Conservation (phyloP, 2,329 filamentous ascomycete species). For the Sclerotinia minor region DNA sequence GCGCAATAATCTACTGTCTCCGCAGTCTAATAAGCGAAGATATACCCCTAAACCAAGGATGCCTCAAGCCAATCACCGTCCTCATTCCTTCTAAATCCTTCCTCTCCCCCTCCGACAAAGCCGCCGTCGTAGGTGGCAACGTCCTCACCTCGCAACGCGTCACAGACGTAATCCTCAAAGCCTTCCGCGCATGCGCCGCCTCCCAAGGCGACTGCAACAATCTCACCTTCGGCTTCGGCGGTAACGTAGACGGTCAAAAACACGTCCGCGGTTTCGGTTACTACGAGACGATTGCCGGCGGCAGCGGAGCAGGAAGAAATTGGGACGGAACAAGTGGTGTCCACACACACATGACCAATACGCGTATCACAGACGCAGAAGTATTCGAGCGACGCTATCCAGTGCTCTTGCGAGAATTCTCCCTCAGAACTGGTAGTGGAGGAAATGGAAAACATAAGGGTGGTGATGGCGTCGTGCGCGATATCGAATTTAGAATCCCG, state of each 20-base stretch:
- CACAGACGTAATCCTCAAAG: slow-evolving; percentile 79
- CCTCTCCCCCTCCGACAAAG: slow-evolving; percentile 71
- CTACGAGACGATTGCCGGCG: slow-evolving; percentile 82
- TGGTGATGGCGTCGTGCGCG: slow-evolving; percentile 72
- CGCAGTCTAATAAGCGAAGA: slow-evolving; percentile 77
- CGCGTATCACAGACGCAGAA: slow-evolving; percentile 76
- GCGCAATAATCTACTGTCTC: slow-evolving; percentile 82
- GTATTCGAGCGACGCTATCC: slow-evolving; percentile 76
- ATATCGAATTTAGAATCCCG: slow-evolving; percentile 78
- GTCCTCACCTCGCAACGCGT: slow-evolving; percentile 78
- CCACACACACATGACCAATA: slow-evolving; percentile 83
- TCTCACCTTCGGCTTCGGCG: slow-evolving; percentile 79
- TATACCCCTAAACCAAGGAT: slow-evolving; percentile 85
- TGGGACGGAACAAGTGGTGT: slow-evolving; percentile 75
- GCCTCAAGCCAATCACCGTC: slow-evolving; percentile 73
- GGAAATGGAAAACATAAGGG: slow-evolving; percentile 65
- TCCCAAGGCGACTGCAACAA: slow-evolving; percentile 83
- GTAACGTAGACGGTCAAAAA: slow-evolving; percentile 58
- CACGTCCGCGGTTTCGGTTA: slow-evolving; percentile 79
- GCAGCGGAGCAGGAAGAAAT: slow-evolving; percentile 68
- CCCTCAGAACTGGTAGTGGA: slow-evolving; percentile 60
- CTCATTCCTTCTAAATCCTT: slow-evolving; percentile 70
- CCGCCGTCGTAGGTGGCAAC: slow-evolving; percentile 81
- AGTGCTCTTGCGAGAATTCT: slow-evolving; percentile 69
- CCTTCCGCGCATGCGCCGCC: slow-evolving; percentile 77